phyloP scores from a whole-genome alignment of 768 basidiomycete species.

The Steccherinum ochraceum region DNA sequence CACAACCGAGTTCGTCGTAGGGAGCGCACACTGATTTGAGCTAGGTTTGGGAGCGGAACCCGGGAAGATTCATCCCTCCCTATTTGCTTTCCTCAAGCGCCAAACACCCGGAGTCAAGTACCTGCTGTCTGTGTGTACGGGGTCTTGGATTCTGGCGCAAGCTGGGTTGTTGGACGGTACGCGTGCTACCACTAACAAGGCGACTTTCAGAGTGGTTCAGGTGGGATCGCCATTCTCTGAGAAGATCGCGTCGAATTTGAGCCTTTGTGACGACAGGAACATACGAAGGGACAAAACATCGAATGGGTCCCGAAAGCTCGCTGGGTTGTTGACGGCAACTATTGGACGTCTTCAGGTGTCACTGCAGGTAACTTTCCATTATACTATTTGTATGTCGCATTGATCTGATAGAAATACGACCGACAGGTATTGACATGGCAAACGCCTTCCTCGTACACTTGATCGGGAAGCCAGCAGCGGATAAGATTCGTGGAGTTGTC shows the following conservation, averaged over 20 bases:
- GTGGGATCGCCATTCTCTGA: constrained; percentile 13
- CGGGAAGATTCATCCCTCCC: neutral
- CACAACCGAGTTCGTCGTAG: neutral
- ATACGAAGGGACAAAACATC: constrained; percentile 16
- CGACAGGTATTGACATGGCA: constrained; percentile 24
- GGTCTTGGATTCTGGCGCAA: constrained; percentile 27
- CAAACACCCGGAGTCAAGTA: constrained; percentile 20
- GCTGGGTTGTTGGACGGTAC: constrained; percentile 28
- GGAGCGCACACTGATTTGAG: neutral
- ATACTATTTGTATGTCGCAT: neutral
- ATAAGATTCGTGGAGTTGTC: constrained; percentile 9
- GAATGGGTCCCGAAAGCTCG: constrained; percentile 32
- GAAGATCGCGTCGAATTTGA: neutral
- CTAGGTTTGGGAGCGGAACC: constrained; percentile 1
- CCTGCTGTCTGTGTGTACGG: constrained; percentile 29
- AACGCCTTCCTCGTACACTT: constrained; percentile 29
- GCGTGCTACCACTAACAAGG: constrained; percentile 33
- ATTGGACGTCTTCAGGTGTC: constrained; percentile 35
- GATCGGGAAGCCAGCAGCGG: constrained; percentile 16
- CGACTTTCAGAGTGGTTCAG: constrained; percentile 19
- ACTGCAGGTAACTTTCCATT: constrained; percentile 18
- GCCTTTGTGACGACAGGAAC: constrained; percentile 10
- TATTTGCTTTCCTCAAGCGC: constrained; percentile 8
- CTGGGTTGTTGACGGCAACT: constrained; percentile 32
- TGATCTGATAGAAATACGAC: neutral